A percentile compares a stretch with the other conserved stretches of the same genome.
Evolutionary conservation across 2,329 filamentous ascomycete species (phyloP).

Genomic region (Pyrenophora graminea): DNA sequence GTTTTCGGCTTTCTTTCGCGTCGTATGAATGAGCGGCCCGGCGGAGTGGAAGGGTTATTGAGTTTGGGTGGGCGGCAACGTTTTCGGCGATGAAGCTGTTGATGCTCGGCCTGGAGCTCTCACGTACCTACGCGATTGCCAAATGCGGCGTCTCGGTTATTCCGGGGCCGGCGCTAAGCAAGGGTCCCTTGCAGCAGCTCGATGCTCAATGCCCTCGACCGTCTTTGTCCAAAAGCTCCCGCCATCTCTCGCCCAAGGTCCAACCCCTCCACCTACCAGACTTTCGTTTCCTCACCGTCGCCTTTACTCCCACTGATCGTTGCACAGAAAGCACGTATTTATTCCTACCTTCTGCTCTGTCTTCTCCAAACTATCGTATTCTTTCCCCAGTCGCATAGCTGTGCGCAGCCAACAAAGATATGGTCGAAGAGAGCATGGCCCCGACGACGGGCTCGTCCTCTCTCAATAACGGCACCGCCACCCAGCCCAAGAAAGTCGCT

Average conservation of each 20-base stretch:
- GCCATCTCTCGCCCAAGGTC: conserved; percentile 8
- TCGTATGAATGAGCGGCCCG: neutral
- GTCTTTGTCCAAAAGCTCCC: conserved; percentile 19
- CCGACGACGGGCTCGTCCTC: conserved; percentile 14
- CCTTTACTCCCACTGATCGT: too few relatives aligned
- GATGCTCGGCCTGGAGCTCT: conserved; percentile 18
- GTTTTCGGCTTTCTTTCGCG: neutral
- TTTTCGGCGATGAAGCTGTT: conserved; percentile 16
- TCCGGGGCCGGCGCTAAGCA: conserved; percentile 16
- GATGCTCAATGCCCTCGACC: conserved; percentile 9
- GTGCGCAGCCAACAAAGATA: conserved; percentile 20
- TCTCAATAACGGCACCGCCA: conserved; percentile 31
- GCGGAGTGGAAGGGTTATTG: neutral
- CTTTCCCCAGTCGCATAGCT: conserved; percentile 18
- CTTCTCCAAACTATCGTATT: neutral
- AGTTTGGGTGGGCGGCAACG: conserved; percentile 13
- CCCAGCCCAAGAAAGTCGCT: conserved; percentile 74
- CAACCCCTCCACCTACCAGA: conserved; percentile 6
- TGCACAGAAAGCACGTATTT: too few relatives aligned
- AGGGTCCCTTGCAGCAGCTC: conserved; percentile 15
- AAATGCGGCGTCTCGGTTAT: conserved; percentile 14
- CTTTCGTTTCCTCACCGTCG: neutral
- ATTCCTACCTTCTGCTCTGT: too few relatives aligned
- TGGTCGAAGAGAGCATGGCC: conserved; percentile 14
- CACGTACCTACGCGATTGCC: conserved; percentile 19